Evolutionary conservation across 2,329 filamentous ascomycete genomes (phyloP), one percentile per base, ranked within the genome.

Genomic region (Myriosclerotinia curreyana): DNA sequence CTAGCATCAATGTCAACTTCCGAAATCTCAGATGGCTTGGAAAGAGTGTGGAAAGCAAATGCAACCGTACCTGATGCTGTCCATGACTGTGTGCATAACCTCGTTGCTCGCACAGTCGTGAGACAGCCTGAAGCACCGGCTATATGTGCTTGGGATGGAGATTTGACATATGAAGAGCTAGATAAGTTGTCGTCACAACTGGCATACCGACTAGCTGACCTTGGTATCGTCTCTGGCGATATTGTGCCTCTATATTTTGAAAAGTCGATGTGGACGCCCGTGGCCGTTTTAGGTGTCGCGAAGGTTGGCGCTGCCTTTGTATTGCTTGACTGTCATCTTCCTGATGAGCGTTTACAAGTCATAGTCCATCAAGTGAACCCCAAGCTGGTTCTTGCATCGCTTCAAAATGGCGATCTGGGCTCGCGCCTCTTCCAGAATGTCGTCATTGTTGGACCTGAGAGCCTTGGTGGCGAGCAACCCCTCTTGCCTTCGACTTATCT

Each of bases 171-270:
- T 70, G 65, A 68, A 2, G 77, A 86, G 31, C 77, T 96, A 3
- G 88, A 92, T 70, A 69, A 69, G 0, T 76, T 76, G 42, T 85
- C 89, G 0, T 91, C 91, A 68, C 76, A 75, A 31, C 73, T 92
- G 62, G 89, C 87, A 3, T 76, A 80, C 63, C 72, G 79, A 66
- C 74, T 96, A 1, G 69, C 77, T 17, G 36, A 17, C 12, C 6
- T 49, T 22, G 55, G 55, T 12, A 61, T 70, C 34, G 51, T 50
- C 12, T 62, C 65, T 11, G 67, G 68, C 20, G 38, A 50, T 5
- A 25, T 69, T 25, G 68, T 72, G 17, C 66, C 69, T 42, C 9
- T 69, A 15, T 66, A 50, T 31, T 68, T 69, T 34, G 64, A 69
- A 2, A 72, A 71, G 44, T 70, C 69, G 20, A 52, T 52, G 8